Evolutionary conservation across 352 stramenopile genomes (phyloP), one percentile per base, ranked within the genome.

Genomic region (Phytophthora constricta): DNA sequence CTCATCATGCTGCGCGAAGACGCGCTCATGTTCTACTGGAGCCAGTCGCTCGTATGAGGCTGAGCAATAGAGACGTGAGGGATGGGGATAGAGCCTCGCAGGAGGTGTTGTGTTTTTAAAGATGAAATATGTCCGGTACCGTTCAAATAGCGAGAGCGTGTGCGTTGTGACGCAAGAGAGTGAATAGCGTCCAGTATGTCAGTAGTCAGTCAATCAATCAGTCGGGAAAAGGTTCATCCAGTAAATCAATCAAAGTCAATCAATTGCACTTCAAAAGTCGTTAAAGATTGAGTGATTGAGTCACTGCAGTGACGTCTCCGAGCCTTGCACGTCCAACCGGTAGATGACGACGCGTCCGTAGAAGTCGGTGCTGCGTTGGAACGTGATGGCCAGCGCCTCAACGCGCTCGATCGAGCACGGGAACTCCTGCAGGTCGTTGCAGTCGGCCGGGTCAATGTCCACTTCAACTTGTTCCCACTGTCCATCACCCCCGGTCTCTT

Each of bases 1-100:
- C 71, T 95, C 61, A 80, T 92, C 45, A 85, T 92, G 76, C 65
- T 95, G 49, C 87, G 86, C 16, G 87, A 95, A 58, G 84, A 95
- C 60, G 87, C 87, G 20, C 73, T 95, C 57, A 93, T 95, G 87
- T 93, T 87, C 56, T 93, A 92, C 62, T 95, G 87, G 87, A 95
- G 85, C 68, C 85, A 93, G 74, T 93, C 82, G 47, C 70, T 93
- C 31, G 74, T 82, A 65, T 82, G 56, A 82, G 41, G 34, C 22
- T n/a, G 34, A 45, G 39, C 28, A 25, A 10, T 43, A 23, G 17
- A 34, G 25, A n/a, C n/a, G 17, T n/a, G 22, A 31, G 52, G 58
- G 46, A 51, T 43, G 56, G n/a, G 49, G 39, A 60, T 62, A 69
- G 59, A 73, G 58, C 54, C 49, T 65, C 39, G 51, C 48, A 58